Percentiles rank a stretch among this genome's conserved stretches.
These are phyloP conservation scores for Rhizopogon sp. DNA, from an alignment of 768 basidiomycete genomes.

Conservation along the genomic window DNA sequence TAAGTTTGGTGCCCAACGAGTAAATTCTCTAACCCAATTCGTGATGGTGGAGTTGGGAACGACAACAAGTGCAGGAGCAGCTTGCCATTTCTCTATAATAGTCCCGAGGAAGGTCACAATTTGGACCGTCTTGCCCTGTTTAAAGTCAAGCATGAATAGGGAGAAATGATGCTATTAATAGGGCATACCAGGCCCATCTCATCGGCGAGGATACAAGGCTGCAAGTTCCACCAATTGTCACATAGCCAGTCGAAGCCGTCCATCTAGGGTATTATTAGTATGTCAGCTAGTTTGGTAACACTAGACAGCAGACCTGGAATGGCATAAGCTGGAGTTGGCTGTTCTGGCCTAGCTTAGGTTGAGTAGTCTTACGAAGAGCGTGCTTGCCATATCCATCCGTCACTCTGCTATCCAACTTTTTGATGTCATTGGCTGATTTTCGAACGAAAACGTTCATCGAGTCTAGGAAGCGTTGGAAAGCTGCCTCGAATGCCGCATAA, in stretches of 20 bases:
- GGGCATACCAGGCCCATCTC: slow-evolving; percentile 87
- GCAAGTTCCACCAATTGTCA: slow-evolving; percentile 84
- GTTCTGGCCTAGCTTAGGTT: slow-evolving; percentile 66
- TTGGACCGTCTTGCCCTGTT: slow-evolving; percentile 88
- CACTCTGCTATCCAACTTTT: slow-evolving; percentile 46
- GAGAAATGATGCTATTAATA: neutral
- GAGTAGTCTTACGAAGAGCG: slow-evolving; percentile 40
- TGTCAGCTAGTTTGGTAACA: neutral
- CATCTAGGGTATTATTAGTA: slow-evolving; percentile 37
- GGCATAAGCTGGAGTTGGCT: slow-evolving; percentile 68
- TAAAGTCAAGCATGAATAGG: slow-evolving; percentile 6
- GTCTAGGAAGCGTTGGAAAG: slow-evolving; percentile 61
- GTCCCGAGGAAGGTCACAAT: slow-evolving; percentile 79
- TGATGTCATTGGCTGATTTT: slow-evolving; percentile 33
- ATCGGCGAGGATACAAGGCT: slow-evolving; percentile 88
- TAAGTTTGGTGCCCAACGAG: slow-evolving; percentile 61
- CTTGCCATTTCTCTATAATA: slow-evolving; percentile 48
- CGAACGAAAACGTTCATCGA: slow-evolving; percentile 60
- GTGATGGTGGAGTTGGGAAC: slow-evolving; percentile 96
- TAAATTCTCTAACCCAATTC: slow-evolving; percentile 94
- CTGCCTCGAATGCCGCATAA: slow-evolving; percentile 61
- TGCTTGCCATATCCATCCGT: slow-evolving; percentile 49
- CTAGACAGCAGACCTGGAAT: slow-evolving; percentile 60
- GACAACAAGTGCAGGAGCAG: slow-evolving; percentile 80
- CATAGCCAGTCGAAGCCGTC: slow-evolving; percentile 83